Evolutionary conservation across 2,329 filamentous ascomycete genomes (phyloP).

Genomic region (Berkeleyomyces rouxiae): DNA sequence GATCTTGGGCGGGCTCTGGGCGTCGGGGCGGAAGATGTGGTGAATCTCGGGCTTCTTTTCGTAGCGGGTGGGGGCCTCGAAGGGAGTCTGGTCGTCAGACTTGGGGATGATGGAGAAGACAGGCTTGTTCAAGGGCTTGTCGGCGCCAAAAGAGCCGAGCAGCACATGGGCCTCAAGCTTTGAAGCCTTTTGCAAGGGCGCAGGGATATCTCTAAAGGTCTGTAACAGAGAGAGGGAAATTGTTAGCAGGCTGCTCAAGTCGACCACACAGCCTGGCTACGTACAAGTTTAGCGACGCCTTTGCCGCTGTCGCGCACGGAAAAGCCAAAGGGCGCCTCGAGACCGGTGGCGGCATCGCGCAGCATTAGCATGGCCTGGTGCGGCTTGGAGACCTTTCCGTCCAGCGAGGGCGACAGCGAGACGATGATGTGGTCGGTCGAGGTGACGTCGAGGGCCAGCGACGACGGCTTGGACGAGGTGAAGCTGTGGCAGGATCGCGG

Average conservation of each 20-base stretch:
- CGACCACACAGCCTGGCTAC: conserved; percentile 20
- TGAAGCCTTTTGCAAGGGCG: conserved; percentile 55
- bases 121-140: conserved; percentile 47
- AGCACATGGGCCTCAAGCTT: conserved; percentile 65
- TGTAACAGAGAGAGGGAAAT: conserved; percentile 23
- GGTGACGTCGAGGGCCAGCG: conserved; percentile 48
- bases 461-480: conserved; percentile 25
- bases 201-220: conserved; percentile 77
- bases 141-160: conserved; percentile 70
- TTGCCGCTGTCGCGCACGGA: conserved; percentile 77
- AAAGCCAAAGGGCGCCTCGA: conserved; percentile 79
- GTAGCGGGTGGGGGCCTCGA: conserved; percentile 62
- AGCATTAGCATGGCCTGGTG: conserved; percentile 89
- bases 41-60: conserved; percentile 70
- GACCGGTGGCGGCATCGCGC: conserved; percentile 52
- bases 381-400: conserved; percentile 61
- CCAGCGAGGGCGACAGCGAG: conserved; percentile 63
- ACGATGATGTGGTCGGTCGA: conserved; percentile 63
- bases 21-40: conserved; percentile 73
- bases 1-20: conserved; percentile 62
- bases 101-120: conserved; percentile 58
- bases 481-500: conserved; percentile 31
- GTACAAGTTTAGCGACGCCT: conserved; percentile 67
- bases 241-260: conserved; percentile 15
- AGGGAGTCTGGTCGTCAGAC: conserved; percentile 44